phyloP scores from a whole-genome alignment of 2,329 filamentous ascomycete genomes.

The Lasiodiplodia sp. region DNA sequence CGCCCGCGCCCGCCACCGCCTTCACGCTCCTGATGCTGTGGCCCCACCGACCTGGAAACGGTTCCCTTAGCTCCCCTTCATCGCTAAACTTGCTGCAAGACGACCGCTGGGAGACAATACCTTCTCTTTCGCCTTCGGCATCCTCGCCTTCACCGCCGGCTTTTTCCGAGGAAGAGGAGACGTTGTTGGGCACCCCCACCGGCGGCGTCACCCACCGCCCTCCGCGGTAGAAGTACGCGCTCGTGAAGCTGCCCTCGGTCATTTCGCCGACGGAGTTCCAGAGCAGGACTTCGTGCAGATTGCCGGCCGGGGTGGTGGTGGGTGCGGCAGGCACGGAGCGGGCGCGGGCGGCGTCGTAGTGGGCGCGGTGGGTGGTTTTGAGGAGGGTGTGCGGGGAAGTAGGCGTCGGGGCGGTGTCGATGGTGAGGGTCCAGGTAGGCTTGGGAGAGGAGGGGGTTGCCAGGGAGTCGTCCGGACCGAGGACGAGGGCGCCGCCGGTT shows the following conservation, averaged over 20 bases:
- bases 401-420: slow-evolving; percentile 61
- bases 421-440: slow-evolving; percentile 55
- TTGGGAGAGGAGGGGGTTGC: slow-evolving; percentile 33
- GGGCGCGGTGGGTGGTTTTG: slow-evolving; percentile 79
- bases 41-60: slow-evolving; percentile 48
- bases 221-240: slow-evolving; percentile 78
- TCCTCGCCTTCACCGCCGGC: not conserved
- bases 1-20: slow-evolving; percentile 72
- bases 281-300: slow-evolving; percentile 72
- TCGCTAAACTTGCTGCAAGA: slow-evolving; percentile 32
- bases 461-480: slow-evolving; percentile 42
- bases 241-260: slow-evolving; percentile 87
- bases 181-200: slow-evolving; percentile 37
- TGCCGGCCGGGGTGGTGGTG: slow-evolving; percentile 41
- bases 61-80: slow-evolving; percentile 44
- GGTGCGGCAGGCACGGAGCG: slow-evolving; percentile 62
- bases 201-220: slow-evolving; percentile 82
- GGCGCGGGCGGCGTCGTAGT: slow-evolving; percentile 74
- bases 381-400: slow-evolving; percentile 75
- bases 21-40: slow-evolving; percentile 46
- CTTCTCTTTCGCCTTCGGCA: not conserved
- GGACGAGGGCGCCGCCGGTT: slow-evolving; percentile 45
- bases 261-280: slow-evolving; percentile 70
- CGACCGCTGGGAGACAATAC: not conserved
- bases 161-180: not conserved